These are phyloP conservation scores for Phytopythium boreale DNA, from an alignment of 352 stramenopile species.

Conservation along the genomic window DNA sequence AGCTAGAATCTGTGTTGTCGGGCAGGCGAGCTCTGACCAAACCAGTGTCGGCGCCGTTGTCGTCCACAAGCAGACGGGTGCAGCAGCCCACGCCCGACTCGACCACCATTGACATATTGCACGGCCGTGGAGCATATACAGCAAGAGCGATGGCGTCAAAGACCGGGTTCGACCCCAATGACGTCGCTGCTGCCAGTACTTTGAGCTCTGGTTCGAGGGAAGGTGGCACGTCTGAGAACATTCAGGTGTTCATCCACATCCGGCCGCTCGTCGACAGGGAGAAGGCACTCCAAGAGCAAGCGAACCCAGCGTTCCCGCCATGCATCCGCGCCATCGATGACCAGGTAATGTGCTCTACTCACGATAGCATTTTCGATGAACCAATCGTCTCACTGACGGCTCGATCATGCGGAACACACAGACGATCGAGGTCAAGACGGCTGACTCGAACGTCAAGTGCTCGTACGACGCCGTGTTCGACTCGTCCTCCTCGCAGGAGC, in stretches of 20 bases:
- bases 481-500: conserved; percentile 62
- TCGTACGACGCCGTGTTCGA: conserved; percentile 83
- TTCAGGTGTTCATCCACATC: conserved; percentile 85
- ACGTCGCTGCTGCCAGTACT: not conserved
- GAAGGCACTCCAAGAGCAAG: conserved; percentile 16
- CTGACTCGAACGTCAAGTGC: conserved; percentile 72
- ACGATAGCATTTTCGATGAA: not conserved
- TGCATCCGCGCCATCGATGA: conserved; percentile 44
- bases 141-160: conserved; percentile 11
- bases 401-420: conserved; percentile 2
- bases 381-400: not conserved
- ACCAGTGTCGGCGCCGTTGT: not conserved
- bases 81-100: not conserved
- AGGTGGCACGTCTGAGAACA: conserved; percentile 56
- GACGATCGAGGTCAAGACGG: conserved; percentile 76
- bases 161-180: not conserved
- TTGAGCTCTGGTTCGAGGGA: conserved; percentile 8
- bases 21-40: not conserved
- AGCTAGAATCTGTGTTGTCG: accelerated
- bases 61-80: not conserved
- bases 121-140: not conserved
- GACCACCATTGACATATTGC: not conserved
- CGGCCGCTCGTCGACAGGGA: conserved; percentile 77
- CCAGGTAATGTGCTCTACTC: conserved; percentile 21
- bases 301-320: conserved; percentile 20